Evolutionary conservation across 768 basidiomycete species (phyloP).

Genomic region (Piloderma croceum): DNA sequence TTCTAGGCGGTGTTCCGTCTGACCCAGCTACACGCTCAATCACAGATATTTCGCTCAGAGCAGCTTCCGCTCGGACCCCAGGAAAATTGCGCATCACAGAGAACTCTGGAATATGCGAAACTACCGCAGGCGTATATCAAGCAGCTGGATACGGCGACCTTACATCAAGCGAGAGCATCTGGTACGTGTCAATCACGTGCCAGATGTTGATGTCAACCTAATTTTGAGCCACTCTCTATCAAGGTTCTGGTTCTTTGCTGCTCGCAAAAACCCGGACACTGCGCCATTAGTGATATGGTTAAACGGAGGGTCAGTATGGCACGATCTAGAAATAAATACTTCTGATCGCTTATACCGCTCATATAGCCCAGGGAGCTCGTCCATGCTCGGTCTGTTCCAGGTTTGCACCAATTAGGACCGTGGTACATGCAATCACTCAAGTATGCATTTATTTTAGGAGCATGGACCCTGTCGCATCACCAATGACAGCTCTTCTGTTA

Average conservation of each 20-base stretch:
- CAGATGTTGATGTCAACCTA: too few species aligned
- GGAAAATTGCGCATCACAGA: constrained; percentile 51
- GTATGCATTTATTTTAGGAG: too few species aligned
- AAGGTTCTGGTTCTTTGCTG: constrained; percentile 69
- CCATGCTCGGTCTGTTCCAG: too few species aligned
- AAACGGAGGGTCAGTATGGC: too few species aligned
- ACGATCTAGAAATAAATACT: constrained; percentile 28
- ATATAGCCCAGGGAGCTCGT: too few species aligned
- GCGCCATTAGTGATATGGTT: constrained; percentile 66
- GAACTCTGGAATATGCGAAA: constrained; percentile 63
- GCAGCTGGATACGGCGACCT: constrained; percentile 64
- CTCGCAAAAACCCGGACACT: constrained; percentile 53
- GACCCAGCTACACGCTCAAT: too few species aligned
- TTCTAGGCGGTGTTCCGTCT: too few species aligned
- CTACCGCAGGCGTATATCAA: constrained; percentile 54
- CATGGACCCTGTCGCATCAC: constrained; percentile 69
- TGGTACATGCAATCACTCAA: too few species aligned
- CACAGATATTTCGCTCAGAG: too few species aligned
- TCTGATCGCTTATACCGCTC: not conserved
- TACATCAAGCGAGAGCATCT: constrained; percentile 50
- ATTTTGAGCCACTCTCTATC: not conserved
- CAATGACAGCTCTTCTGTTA: constrained; percentile 45
- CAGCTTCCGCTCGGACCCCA: too few species aligned
- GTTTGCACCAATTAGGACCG: constrained; percentile 17
- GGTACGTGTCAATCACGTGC: constrained; percentile 28